Conservation (phyloP, 805 yeast genomes). For the Metschnikowia shivogae region DNA sequence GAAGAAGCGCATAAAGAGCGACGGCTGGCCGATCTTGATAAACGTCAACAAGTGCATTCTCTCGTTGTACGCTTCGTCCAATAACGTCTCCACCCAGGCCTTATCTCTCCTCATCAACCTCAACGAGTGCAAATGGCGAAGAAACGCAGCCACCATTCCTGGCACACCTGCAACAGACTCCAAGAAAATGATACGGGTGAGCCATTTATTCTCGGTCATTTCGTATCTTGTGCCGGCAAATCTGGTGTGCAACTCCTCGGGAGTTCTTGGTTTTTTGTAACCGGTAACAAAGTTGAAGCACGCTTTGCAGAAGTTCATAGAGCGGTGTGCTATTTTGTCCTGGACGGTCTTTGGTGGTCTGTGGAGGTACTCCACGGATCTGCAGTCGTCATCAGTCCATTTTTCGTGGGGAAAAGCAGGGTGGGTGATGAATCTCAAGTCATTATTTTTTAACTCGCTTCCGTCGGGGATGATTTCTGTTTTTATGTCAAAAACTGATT, state of each 20-base stretch:
- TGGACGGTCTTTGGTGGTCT: slow-evolving; percentile 43
- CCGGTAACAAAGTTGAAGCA: slow-evolving; percentile 64
- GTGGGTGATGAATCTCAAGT: slow-evolving; percentile 35
- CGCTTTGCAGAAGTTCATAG: slow-evolving; percentile 43
- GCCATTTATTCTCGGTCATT: slow-evolving; percentile 64
- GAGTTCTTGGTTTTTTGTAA: slow-evolving; percentile 51
- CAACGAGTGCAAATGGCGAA: slow-evolving; percentile 63
- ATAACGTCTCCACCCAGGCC: slow-evolving; percentile 70
- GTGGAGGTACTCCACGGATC: slow-evolving; percentile 46
- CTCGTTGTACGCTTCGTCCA: slow-evolving; percentile 76
- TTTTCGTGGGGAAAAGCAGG: slow-evolving; percentile 37
- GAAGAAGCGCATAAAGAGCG: slow-evolving; percentile 50
- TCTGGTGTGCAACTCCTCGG: slow-evolving; percentile 20
- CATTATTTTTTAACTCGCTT: slow-evolving; percentile 22
- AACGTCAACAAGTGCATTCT: slow-evolving; percentile 73
- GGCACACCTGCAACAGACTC: slow-evolving; percentile 80
- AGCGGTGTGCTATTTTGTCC: slow-evolving; percentile 50
- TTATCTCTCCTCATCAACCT: slow-evolving; percentile 60
- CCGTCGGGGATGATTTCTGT: slow-evolving; percentile 14
- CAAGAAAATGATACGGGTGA: slow-evolving; percentile 56
- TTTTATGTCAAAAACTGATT: slow-evolving; percentile 9
- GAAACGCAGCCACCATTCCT: slow-evolving; percentile 70
- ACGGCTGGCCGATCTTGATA: slow-evolving; percentile 60
- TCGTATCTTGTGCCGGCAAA: slow-evolving; percentile 40
- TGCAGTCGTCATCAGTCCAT: slow-evolving; percentile 29